Evolutionary conservation across 2,329 filamentous ascomycete species (phyloP).

Genomic region (Penicillium occitanis): DNA sequence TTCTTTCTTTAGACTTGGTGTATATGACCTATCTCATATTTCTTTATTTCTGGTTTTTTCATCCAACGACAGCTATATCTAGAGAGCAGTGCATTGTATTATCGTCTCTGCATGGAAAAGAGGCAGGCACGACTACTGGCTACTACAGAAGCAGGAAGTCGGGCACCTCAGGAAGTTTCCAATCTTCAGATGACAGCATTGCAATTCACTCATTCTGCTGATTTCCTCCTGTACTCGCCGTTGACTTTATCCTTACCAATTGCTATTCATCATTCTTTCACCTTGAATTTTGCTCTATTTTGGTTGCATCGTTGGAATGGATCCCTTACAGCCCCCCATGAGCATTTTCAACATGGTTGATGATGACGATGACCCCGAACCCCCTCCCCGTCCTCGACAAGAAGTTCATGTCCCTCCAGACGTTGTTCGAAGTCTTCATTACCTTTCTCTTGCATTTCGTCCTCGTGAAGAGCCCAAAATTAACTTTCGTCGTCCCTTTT

Average conservation of each 20-base stretch:
- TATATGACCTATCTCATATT: neutral
- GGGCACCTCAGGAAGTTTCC: neutral
- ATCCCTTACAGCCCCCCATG: neutral
- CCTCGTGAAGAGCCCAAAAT: constrained; percentile 13
- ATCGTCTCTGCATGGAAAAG: neutral
- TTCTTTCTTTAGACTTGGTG: neutral
- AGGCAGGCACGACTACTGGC: constrained; percentile 3
- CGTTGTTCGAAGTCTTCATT: constrained; percentile 14
- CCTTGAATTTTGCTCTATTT: neutral
- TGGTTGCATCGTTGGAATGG: constrained; percentile 12
- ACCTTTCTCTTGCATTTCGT: constrained; percentile 20
- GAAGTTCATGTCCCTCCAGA: constrained; percentile 9
- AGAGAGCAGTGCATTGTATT: neutral
- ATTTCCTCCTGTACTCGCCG: neutral
- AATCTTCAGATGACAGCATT: neutral
- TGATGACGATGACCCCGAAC: constrained; percentile 7
- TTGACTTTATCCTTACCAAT: neutral
- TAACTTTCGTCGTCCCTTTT: constrained; percentile 22
- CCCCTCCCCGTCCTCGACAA: constrained; percentile 8
- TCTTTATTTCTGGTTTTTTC: neutral
- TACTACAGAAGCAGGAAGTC: neutral
- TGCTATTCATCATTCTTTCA: neutral
- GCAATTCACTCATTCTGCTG: neutral
- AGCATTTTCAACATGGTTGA: constrained; percentile 18
- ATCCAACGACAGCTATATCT: neutral